Evolutionary conservation across 345 rosid genomes (phyloP), one percentile per base, ranked within the genome.

Genomic region (Ceriops decandra): DNA sequence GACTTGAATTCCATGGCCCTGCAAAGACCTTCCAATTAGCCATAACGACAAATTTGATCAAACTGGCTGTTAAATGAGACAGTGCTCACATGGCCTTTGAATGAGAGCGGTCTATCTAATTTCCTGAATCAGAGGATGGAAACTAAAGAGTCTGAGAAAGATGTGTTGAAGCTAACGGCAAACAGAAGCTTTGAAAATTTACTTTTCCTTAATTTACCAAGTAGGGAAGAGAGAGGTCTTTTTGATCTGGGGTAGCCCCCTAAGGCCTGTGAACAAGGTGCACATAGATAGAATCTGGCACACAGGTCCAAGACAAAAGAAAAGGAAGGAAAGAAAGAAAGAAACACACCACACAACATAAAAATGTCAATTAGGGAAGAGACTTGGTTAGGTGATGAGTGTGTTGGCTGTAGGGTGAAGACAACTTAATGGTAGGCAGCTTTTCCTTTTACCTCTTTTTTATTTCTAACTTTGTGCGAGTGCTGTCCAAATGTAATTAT

Each of bases 351-450:
- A 13, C 49, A 28, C 3, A 28, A 28, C 26, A 0, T 10, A 53
- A 62, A 69, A 62, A 65, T 42, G 49, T 42, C 49, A 2, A 13
- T 42, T 42, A 42, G 42, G 33, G 27, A n/a, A 66, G 69, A 67
- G n/a, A 75, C 64, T 65, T 72, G 63, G 60, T 38, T 75, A 17
- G 74, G 79, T n/a, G 15, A n/a, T 79, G 69, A 38, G 63, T 60
- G 68, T 22, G 71, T 46, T 73, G 67, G 58, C 1, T 56, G 56
- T 65, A 66, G 73, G 30, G 64, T 38, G 70, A 68, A 66, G 72
- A 78, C 68, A 74, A 80, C 80, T 69, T 70, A 60, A 62, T 67
- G 81, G 74, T 67, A 69, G 83, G 74, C 81, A 82, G 67, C 77
- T 73, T 69, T 82, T 68, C n/a, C 52, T 64, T 42, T 72, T 5